Conservation (phyloP, 352 stramenopile species). For the Elongisporangium prolatum region DNA sequence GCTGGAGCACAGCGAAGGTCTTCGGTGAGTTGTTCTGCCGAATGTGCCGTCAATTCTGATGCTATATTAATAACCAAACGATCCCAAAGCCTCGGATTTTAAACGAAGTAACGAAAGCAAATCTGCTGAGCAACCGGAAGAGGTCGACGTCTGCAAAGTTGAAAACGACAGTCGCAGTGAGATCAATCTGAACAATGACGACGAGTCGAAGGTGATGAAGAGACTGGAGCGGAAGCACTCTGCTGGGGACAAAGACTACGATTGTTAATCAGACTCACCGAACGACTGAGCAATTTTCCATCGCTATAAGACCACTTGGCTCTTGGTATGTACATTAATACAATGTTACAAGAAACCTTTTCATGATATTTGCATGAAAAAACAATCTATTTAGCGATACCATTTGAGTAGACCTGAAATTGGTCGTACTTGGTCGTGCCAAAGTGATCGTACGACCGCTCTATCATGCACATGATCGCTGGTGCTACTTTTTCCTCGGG, state of each 20-base stretch:
- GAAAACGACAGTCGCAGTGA: neutral
- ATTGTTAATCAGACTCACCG: constrained; percentile 14
- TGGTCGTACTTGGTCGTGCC: constrained; percentile 94
- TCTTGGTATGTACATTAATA: no score
- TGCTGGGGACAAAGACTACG: constrained; percentile 11
- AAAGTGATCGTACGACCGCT: constrained; percentile 94
- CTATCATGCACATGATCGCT: constrained; percentile 89
- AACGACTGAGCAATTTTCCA: neutral
- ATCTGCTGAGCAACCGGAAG: neutral
- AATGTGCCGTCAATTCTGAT: no score
- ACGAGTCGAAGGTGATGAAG: neutral
- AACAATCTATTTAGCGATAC: constrained; percentile 72
- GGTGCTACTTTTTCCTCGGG: constrained; percentile 49
- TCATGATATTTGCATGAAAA: neutral
- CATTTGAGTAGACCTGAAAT: constrained; percentile 92
- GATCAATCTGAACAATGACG: neutral
- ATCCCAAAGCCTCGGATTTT: neutral
- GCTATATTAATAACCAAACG: no score
- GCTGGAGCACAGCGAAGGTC: neutral
- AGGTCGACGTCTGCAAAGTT: neutral
- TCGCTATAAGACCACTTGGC: no score
- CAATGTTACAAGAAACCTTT: no score
- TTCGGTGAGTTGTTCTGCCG: neutral
- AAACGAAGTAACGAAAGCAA: neutral
- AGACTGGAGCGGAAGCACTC: neutral